Evolutionary conservation across 139 green algal species (phyloP).

Genomic region (Raphidocelis subcapitata): DNA sequence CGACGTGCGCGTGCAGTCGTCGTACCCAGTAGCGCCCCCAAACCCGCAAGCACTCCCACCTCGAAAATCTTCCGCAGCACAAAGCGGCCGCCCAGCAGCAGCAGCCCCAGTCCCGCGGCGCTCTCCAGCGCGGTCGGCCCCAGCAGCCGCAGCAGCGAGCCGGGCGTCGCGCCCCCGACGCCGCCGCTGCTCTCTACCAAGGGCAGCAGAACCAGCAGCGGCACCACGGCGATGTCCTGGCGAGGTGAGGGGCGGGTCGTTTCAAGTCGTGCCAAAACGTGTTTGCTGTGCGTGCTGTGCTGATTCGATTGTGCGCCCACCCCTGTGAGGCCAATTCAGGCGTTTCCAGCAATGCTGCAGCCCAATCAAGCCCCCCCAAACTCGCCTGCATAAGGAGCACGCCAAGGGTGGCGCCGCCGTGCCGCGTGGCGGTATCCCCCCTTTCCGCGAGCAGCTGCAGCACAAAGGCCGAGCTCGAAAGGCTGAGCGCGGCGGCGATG

Average conservation of each 20-base stretch:
- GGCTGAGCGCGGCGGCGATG: slow-evolving; percentile 85
- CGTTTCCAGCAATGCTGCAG: too few species aligned
- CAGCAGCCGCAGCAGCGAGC: slow-evolving; percentile 39
- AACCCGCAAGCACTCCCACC: too few species aligned
- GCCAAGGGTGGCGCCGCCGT: slow-evolving; percentile 92
- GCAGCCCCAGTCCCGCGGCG: slow-evolving; percentile 67
- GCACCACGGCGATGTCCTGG: slow-evolving; percentile 92
- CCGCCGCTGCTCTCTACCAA: slow-evolving; percentile 48
- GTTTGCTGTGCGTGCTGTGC: too few species aligned
- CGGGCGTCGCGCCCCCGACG: slow-evolving; percentile 39
- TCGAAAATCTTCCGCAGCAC: slow-evolving; percentile 83
- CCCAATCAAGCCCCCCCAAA: too few species aligned
- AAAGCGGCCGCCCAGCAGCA: slow-evolving; percentile 82
- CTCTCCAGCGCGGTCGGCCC: slow-evolving; percentile 72
- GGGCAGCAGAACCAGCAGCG: slow-evolving; percentile 91
- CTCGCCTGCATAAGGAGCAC: slow-evolving; percentile 84
- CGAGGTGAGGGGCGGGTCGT: too few species aligned
- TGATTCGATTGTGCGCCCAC: too few species aligned
- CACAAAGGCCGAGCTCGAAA: slow-evolving; percentile 90
- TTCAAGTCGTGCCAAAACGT: too few species aligned
- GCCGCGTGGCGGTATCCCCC: slow-evolving; percentile 76
- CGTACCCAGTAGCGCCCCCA: too few species aligned
- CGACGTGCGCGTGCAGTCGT: too few species aligned
- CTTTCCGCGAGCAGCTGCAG: slow-evolving; percentile 92
- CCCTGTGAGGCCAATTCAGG: too few species aligned